Evolutionary conservation across 2,329 filamentous ascomycete genomes (phyloP), one percentile per base, ranked within the genome.

Genomic region (Decorospora gaudefroyi): DNA sequence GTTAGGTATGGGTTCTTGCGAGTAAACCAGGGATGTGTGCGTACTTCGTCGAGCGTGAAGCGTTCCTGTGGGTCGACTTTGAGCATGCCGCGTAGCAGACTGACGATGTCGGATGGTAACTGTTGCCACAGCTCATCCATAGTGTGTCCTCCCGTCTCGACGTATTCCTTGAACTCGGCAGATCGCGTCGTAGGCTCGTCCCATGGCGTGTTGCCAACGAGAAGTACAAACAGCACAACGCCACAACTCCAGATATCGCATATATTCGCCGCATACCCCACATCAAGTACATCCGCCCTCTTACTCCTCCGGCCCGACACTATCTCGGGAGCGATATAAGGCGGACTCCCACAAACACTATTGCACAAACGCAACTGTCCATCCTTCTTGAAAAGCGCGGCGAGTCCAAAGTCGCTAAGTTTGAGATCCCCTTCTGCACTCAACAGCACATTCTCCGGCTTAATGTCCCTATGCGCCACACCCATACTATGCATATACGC

Each of bases 171-270:
- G 59, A 88, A 99, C 72, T 99, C 93, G 76, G 88, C 95, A 67
- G 90, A 96, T 44, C 83, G 79, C 23, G 81, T 75, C 2, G 90
- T 92, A 0, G 93, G 93, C 65, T 93, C 88, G 64, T 97, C 93
- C 93, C 93, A 99, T 0, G 93, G 93, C 2, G 93, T 99, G 67
- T 99, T 99, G 7, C 93, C 93, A 1, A 95, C 90, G 3, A 99
- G 76, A 3, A 99, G 76, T 23, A 97, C 93, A 64, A 99, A 99
- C 3, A 99, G 77, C n/a, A 99, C 95, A 39, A 99, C 90, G 22
- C 93, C 93, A 61, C 91, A 96, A 11, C 91, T 96, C 95, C 95
- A 99, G 43, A 99, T 86, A 65, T 99, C 93, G 25, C 89, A 88
- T 28, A 89, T 73, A 50, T 96, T 89, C 6, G 91, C 85, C 19